phyloP scores from a whole-genome alignment of 495 filamentous ascomycete species.

The Daldinia childiae region DNA sequence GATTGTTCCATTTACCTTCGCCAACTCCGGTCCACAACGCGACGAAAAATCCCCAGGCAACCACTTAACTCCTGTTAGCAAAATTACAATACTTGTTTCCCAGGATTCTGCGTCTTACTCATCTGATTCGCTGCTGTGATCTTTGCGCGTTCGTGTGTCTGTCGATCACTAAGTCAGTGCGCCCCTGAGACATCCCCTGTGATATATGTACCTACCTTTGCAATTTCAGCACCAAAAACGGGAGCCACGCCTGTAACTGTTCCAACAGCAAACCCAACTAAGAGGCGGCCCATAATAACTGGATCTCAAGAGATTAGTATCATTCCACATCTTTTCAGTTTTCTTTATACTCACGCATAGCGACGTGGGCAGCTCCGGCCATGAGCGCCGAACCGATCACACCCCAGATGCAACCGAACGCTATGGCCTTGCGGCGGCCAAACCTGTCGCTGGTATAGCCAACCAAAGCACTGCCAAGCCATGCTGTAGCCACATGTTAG shows the following conservation, averaged over 20 bases:
- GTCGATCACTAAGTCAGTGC: constrained; percentile 45
- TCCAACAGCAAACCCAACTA: constrained; percentile 61
- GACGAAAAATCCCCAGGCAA: constrained; percentile 62
- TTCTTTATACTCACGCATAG: constrained; percentile 52
- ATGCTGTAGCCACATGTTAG: constrained; percentile 51
- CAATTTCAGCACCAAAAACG: constrained; percentile 51
- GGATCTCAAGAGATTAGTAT: constrained; percentile 1
- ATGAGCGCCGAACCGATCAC: constrained; percentile 60
- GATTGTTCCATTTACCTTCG: constrained; percentile 48
- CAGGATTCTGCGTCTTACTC: constrained; percentile 20
- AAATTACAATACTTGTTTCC: neutral
- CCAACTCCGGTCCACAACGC: constrained; percentile 57
- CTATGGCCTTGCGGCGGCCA: constrained; percentile 59
- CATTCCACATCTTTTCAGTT: too few species aligned
- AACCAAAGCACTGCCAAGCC: constrained; percentile 60
- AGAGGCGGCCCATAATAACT: constrained; percentile 62
- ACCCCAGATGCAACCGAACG: constrained; percentile 59
- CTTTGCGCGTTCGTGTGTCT: constrained; percentile 60
- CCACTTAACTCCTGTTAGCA: constrained; percentile 53
- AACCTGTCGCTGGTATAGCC: constrained; percentile 56
- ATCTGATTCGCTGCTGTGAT: constrained; percentile 57
- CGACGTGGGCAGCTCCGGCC: constrained; percentile 58
- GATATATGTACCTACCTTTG: constrained; percentile 51
- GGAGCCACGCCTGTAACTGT: constrained; percentile 62
- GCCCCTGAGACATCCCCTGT: constrained; percentile 19